These are phyloP conservation scores for Pseudogymnoascus sp. DNA, from an alignment of 2,329 filamentous ascomycete species.

Conservation along the genomic window DNA sequence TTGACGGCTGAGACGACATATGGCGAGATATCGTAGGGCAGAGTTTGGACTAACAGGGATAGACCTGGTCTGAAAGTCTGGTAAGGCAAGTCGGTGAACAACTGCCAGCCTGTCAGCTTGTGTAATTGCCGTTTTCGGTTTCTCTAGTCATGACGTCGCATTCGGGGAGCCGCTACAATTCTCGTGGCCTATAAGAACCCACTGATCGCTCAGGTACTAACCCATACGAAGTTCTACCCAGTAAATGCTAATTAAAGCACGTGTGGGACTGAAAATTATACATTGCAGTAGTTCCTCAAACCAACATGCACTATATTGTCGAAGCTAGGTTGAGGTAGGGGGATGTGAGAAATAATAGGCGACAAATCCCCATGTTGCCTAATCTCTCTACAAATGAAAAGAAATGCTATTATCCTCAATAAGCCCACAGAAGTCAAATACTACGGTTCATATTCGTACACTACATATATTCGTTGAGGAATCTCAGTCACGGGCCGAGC, in stretches of 20 bases:
- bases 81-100: neutral
- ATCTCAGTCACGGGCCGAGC: constrained; percentile 4
- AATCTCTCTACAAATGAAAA: neutral
- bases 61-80: neutral
- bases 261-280: neutral
- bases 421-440: too few species aligned
- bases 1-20: neutral
- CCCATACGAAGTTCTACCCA: neutral
- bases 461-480: neutral
- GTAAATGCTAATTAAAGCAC: neutral
- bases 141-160: neutral
- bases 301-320: neutral
- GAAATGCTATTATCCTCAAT: neutral
- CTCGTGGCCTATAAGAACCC: neutral
- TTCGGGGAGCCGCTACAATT: neutral
- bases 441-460: neutral
- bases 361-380: neutral
- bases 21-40: neutral
- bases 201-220: neutral
- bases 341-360: neutral
- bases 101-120: neutral
- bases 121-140: neutral
- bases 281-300: neutral
- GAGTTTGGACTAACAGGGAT: neutral
- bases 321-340: neutral